Evolutionary conservation across 257 asterid genomes (phyloP).

Genomic region (Capsicum baccatum): DNA sequence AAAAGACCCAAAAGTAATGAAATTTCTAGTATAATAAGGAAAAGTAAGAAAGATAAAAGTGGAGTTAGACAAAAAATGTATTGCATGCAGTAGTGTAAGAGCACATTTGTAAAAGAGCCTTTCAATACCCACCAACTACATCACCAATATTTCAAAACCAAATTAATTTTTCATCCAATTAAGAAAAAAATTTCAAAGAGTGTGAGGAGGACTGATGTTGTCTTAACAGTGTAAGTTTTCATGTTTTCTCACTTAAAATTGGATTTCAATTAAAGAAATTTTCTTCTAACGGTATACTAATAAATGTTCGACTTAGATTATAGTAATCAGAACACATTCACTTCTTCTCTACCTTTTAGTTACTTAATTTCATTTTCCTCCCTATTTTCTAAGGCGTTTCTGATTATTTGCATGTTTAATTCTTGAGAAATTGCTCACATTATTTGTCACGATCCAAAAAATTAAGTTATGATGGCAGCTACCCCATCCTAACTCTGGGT

Average conservation of each 20-base stretch:
- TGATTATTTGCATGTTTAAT: neutral
- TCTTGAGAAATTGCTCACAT: no score
- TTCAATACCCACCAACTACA: neutral
- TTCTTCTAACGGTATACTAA: neutral
- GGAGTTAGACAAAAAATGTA: slow-evolving; percentile 25
- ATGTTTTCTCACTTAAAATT: slow-evolving; percentile 9
- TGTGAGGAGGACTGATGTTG: slow-evolving; percentile 14
- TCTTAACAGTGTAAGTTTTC: neutral
- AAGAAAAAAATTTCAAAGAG: neutral
- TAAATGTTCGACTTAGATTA: neutral
- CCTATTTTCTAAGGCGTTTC: neutral
- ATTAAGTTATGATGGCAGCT: no score
- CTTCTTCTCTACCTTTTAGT: neutral
- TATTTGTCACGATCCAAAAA: no score
- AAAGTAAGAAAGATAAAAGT: neutral
- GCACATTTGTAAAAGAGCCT: neutral
- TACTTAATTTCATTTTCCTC: neutral
- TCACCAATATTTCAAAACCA: neutral
- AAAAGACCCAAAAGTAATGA: neutral
- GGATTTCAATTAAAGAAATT: neutral
- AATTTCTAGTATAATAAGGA: neutral
- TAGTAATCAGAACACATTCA: neutral
- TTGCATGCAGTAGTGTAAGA: neutral
- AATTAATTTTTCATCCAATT: neutral
- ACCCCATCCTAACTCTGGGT: no score